phyloP scores from a whole-genome alignment of 768 basidiomycete genomes.

The Mycena amicta region DNA sequence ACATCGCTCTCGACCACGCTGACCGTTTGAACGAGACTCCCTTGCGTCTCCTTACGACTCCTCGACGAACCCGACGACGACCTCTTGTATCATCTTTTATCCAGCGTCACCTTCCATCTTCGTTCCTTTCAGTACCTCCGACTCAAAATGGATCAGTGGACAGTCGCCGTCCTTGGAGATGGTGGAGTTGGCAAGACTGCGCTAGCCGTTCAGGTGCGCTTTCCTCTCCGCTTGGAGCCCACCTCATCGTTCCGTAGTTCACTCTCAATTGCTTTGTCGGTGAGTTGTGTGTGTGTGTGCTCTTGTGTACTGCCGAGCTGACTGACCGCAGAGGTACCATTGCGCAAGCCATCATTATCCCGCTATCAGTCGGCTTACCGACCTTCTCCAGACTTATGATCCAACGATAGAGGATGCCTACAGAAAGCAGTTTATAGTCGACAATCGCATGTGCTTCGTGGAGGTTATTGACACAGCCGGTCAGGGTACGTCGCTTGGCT shows the following conservation, averaged over 20 bases:
- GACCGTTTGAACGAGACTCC: conserved; percentile 28
- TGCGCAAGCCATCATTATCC: conserved; percentile 15
- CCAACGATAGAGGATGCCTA: conserved; percentile 99
- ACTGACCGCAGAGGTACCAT: conserved; percentile 19
- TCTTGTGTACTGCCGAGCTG: conserved; percentile 7
- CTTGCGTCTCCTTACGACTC: conserved; percentile 58
- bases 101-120: conserved; percentile 15
- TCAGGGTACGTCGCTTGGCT: conserved; percentile 66
- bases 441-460: conserved; percentile 93
- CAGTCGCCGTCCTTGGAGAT: conserved; percentile 94
- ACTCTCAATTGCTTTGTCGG: conserved; percentile 96
- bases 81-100: conserved; percentile 20
- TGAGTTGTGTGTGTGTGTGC: conserved; percentile 41
- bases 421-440: conserved; percentile 91
- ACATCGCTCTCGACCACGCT: no score
- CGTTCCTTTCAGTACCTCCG: conserved; percentile 2
- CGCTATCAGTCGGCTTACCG: conserved; percentile 21
- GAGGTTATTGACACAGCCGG: conserved; percentile 98
- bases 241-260: conserved; percentile 55
- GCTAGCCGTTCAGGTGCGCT: conserved; percentile 86
- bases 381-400: conserved; percentile 77
- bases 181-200: conserved; percentile 98
- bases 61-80: conserved; percentile 31
- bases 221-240: neutral
- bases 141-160: conserved; percentile 86